Base-by-base conservation (phyloP, 768 basidiomycete species). In the Steccherinum ochraceum region DNA sequence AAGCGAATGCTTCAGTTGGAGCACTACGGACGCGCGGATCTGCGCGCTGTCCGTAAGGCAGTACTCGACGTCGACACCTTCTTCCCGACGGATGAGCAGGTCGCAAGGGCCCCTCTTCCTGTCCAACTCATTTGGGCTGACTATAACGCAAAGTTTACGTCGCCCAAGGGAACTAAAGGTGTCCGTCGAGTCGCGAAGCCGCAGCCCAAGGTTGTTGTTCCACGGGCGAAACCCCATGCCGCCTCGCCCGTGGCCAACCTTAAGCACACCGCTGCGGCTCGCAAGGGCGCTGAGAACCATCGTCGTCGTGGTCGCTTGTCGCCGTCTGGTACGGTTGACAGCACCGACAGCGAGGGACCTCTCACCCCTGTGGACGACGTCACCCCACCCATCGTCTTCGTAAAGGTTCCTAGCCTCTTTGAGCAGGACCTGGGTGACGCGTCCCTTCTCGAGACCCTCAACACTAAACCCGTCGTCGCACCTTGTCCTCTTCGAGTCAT, bases 1-100 rank as follows among this genome's bases (percentile, higher is more conserved):
- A 83, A 83, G 61, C 74, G 74, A 50, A 80, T 62, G 48, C 57
- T 66, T 56, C 51, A 51, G 46, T 49, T 52, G 45, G 48, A 56
- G 5, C 58, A 61, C 21, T 12, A 42, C 7, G 52, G 54, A 24
- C 44, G 58, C 40, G 51, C 61, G 42, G 52, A 57, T 13, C 42
- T 66, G 40, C 24, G 46, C 16, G 55, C 48, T 19, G 46, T 66
- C 18, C 57, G 62, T 30, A 35, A 54, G 46, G 53, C 42, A 40
- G 41, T 66, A 43, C 24, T 49, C 42, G 53, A 58, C 48, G 48
- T 66, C 41, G 52, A 59, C 30, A 61, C 61, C 23, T 66, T 66
- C 58, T 66, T 56, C 56, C 58, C 62, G 59, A 49, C 46, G 3
- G 49, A 50, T 26, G 49, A 24, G 13, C 53, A 57, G 35, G 27